These are phyloP conservation scores for Trichoderma erinaceum DNA, from an alignment of 495 filamentous ascomycete species.

Conservation along the genomic window DNA sequence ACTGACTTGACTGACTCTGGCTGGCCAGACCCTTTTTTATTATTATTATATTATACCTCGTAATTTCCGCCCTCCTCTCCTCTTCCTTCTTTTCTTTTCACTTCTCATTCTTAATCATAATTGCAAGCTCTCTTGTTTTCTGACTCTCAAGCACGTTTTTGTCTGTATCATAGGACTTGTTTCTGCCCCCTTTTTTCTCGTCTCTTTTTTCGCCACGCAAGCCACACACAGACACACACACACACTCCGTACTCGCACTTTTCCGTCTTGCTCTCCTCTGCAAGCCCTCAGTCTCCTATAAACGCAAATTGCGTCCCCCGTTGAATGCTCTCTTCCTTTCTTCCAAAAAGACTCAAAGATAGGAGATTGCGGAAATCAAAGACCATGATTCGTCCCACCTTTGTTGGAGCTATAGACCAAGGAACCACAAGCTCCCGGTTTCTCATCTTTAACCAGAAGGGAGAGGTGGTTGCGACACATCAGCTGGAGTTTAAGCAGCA, in stretches of 20 bases:
- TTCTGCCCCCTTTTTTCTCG: not conserved
- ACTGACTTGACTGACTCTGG: not conserved
- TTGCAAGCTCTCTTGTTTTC: not conserved
- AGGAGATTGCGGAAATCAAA: not conserved
- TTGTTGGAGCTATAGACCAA: constrained; percentile 55
- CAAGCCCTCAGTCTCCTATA: not conserved
- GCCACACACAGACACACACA: not conserved
- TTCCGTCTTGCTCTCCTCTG: not conserved
- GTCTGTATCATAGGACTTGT: not conserved
- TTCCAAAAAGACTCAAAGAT: constrained; percentile 9
- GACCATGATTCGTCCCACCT: constrained; percentile 16
- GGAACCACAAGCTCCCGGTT: constrained; percentile 78
- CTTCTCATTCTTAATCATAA: not conserved
- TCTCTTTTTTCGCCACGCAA: not conserved
- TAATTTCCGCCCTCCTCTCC: not conserved
- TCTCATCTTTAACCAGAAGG: constrained; percentile 66
- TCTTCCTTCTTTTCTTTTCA: not conserved
- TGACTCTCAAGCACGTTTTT: not conserved
- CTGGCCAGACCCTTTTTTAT: not conserved
- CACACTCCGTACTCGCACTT: not conserved
- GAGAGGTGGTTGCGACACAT: constrained; percentile 62
- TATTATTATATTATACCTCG: not conserved
- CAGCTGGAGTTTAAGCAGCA: constrained; percentile 72
- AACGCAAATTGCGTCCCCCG: not conserved
- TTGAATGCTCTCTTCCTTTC: not conserved